These are phyloP conservation scores for Eucalyptus urophylla DNA, from an alignment of 345 rosid genomes.

Conservation along the genomic window DNA sequence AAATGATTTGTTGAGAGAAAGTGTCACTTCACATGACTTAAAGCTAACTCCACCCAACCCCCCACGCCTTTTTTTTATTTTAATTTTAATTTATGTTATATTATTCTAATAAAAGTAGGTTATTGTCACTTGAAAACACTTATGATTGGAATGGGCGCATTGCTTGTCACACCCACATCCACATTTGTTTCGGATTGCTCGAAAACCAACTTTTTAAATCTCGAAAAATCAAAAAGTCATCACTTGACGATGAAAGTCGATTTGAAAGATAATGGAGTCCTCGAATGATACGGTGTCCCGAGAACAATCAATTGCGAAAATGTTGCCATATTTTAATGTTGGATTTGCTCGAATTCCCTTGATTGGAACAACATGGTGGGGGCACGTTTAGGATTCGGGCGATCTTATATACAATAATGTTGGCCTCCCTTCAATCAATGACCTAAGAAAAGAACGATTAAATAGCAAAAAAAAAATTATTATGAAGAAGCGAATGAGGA, in stretches of 20 bases:
- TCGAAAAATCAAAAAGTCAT: background rate
- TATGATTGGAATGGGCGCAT: background rate
- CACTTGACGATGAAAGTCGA: background rate
- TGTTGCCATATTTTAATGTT: background rate
- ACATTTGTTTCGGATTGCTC: background rate
- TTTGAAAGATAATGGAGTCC: background rate
- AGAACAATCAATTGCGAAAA: background rate
- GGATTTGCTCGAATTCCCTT: background rate
- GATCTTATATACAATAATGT: background rate
- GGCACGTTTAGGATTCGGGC: background rate
- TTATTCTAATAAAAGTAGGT: background rate
- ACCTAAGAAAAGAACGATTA: background rate
- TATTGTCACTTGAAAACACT: background rate
- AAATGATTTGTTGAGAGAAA: background rate
- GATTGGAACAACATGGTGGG: background rate
- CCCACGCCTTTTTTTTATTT: background rate
- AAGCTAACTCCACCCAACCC: constrained; percentile 56
- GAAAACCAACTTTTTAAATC: background rate
- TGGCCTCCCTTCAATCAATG: background rate
- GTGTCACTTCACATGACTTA: constrained; percentile 67
- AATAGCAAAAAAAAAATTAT: background rate
- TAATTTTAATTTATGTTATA: background rate
- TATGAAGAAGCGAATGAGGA: background rate
- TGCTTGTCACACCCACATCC: background rate
- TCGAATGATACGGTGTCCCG: background rate